phyloP scores from a whole-genome alignment of 2,329 filamentous ascomycete species.

The Colletotrichum tabaci region DNA sequence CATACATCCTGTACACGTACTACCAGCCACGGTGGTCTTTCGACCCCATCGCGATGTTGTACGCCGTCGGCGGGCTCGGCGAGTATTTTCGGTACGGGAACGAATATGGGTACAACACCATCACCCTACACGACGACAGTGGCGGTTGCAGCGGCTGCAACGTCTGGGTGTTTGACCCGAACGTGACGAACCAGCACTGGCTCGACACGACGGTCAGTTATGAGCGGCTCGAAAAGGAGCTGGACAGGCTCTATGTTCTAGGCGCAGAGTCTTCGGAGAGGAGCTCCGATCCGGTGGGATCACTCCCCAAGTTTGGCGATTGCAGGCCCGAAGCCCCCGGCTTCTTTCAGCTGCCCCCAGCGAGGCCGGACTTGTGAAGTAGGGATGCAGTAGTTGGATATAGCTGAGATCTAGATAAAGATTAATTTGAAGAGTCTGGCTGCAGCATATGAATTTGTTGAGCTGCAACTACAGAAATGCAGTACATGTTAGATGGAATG shows the following conservation, averaged over 20 bases:
- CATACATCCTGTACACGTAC: conserved; percentile 59
- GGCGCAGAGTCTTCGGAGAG: conserved; percentile 44
- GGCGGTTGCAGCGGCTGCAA: conserved; percentile 55
- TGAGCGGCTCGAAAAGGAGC: conserved; percentile 46
- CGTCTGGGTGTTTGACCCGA: conserved; percentile 56
- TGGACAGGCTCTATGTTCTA: conserved; percentile 50
- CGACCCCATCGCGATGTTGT: conserved; percentile 59
- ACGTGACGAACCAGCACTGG: conserved; percentile 57
- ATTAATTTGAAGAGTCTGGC: not conserved
- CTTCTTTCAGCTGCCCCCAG: not conserved
- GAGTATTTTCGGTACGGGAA: conserved; percentile 55
- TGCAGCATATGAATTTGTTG: no score
- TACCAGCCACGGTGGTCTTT: conserved; percentile 53
- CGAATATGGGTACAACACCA: conserved; percentile 56
- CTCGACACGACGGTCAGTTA: conserved; percentile 51
- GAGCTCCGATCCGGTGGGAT: conserved; percentile 8
- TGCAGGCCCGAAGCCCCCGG: not conserved
- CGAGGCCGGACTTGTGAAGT: conserved; percentile 7
- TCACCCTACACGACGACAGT: conserved; percentile 43
- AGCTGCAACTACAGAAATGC: no score
- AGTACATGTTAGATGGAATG: no score
- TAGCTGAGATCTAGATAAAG: not conserved
- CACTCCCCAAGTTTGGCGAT: conserved; percentile 15
- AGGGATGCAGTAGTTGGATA: not conserved
- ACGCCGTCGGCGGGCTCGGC: conserved; percentile 55